Base-by-base conservation (phyloP, 2,329 filamentous ascomycete species). In the Pyricularia pennisetigena region DNA sequence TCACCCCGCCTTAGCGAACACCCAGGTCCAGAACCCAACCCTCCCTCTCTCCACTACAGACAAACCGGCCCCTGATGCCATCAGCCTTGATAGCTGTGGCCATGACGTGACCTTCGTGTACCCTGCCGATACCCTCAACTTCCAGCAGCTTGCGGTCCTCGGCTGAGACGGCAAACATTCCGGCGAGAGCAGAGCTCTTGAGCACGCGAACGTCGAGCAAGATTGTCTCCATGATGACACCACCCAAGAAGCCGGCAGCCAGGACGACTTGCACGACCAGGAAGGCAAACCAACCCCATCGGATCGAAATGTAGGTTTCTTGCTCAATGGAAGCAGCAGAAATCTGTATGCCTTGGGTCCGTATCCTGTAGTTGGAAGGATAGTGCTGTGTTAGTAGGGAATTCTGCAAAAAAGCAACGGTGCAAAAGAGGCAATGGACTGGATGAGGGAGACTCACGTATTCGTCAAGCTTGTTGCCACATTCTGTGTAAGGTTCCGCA, bases 211-310 rank as follows among this genome's bases (percentile, higher is more conserved):
- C 70, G 28, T 70, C 67, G 69, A 71, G 71, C 8, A 69, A 67
- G 7, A 70, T 68, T 26, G 74, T 76, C 49, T 74, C 70, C 3
- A 74, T 29, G 62, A 74, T 73, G 20, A 75, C 74, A 2, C 70
- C 70, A 20, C 71, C 14, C 16, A 76, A 69, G 68, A 76, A 73
- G 12, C 66, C 65, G 14, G 69, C 59, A 2, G 72, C 68, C 1
- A 72, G 67, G 9, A 68, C 49, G 12, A 74, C 68, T 41, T 75
- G 73, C 14, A 72, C 66, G 57, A 70, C 68, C 7, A 75, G 69
- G 49, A 75, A 73, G 2, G 72, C 70, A 23, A 75, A 35, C 70
- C 73, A 75, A 0, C 69, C 70, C 73, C 73, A 76, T 54, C 66
- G 69, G n/a, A 75, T 67, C 20, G 68, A 68, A 49, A 76, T 70